phyloP scores from a whole-genome alignment of 805 yeast species.

The Isabelozyma rhagii region DNA sequence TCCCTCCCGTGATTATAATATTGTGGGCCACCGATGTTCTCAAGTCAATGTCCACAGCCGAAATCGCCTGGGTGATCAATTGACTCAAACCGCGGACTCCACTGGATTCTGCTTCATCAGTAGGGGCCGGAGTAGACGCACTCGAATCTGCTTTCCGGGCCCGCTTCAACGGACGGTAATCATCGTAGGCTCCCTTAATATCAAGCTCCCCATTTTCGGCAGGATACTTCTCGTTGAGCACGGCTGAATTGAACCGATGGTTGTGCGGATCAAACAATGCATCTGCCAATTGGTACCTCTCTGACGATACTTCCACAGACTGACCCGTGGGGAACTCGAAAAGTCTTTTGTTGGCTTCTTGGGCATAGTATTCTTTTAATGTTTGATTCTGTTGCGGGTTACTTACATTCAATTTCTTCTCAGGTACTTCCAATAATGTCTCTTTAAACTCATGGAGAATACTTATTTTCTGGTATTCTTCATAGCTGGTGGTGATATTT shows the following conservation, averaged over 20 bases:
- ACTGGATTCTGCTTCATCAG: conserved; percentile 2
- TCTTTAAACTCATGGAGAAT: conserved; percentile 76
- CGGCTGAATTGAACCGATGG: conserved; percentile 29
- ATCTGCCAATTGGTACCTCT: conserved; percentile 65
- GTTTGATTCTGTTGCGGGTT: conserved; percentile 17
- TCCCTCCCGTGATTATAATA: conserved; percentile 82
- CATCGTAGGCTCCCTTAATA: conserved; percentile 49
- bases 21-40: conserved; percentile 86
- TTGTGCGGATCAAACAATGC: conserved; percentile 64
- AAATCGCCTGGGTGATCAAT: conserved; percentile 53
- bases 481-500: conserved; percentile 47
- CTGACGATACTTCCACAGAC: conserved; percentile 54
- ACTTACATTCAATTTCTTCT: conserved; percentile 24
- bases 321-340: conserved; percentile 81
- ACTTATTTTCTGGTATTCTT: conserved; percentile 52
- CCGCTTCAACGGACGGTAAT: conserved; percentile 73
- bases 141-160: conserved; percentile 42
- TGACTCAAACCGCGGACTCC: conserved; percentile 53
- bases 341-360: conserved; percentile 35
- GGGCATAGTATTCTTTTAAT: conserved; percentile 23
- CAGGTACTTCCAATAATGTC: conserved; percentile 55
- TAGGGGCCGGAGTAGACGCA: conserved; percentile 26
- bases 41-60: conserved; percentile 71
- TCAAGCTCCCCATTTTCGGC: conserved; percentile 50
- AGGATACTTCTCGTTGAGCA: conserved; percentile 24